A percentile compares a stretch with the other conserved stretches of the same genome.
These are phyloP conservation scores for Xylariomycetidae sp. DNA, from an alignment of 2,329 filamentous ascomycete species.

Conservation along the genomic window DNA sequence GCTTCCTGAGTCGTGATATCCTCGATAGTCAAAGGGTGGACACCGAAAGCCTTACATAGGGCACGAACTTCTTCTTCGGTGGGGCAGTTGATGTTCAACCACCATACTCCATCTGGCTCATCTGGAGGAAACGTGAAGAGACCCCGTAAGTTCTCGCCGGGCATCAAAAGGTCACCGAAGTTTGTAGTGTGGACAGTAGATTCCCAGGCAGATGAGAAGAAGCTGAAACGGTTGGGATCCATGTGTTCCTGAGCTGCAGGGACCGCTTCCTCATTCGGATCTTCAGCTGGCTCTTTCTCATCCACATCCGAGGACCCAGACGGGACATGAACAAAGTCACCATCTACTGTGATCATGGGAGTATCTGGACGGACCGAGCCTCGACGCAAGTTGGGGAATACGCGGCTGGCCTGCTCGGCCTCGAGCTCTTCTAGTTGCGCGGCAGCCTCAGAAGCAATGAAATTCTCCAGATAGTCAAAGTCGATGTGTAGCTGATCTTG, in stretches of 20 bases:
- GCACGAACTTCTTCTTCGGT: conserved; percentile 83
- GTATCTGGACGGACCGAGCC: conserved; percentile 23
- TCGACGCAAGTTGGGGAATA: conserved; percentile 59
- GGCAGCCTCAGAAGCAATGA: conserved; percentile 62
- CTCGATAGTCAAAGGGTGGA: conserved; percentile 92
- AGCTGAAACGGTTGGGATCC: conserved; percentile 82
- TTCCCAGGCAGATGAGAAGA: conserved; percentile 93
- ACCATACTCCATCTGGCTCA: conserved; percentile 83
- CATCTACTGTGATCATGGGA: conserved; percentile 45
- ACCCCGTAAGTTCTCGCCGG: conserved; percentile 83
- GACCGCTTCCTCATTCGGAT: conserved; percentile 22
- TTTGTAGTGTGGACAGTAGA: conserved; percentile 89
- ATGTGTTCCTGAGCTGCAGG: conserved; percentile 34
- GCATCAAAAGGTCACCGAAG: conserved; percentile 80
- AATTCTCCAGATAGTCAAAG: conserved; percentile 91
- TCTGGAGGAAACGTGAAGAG: conserved; percentile 68
- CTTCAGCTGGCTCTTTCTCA: conserved; percentile 39
- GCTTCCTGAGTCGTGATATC: conserved; percentile 95
- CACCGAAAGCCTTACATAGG: conserved; percentile 89
- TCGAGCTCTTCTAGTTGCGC: conserved; percentile 46
- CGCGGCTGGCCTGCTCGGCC: conserved; percentile 39
- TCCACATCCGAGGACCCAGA: conserved; percentile 39
- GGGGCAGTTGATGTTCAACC: conserved; percentile 90
- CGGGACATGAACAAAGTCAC: conserved; percentile 52
- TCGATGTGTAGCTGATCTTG: conserved; percentile 81